These are phyloP conservation scores for Suhomyces bolitotheri DNA, from an alignment of 1,139 yeast species.

Conservation along the genomic window DNA sequence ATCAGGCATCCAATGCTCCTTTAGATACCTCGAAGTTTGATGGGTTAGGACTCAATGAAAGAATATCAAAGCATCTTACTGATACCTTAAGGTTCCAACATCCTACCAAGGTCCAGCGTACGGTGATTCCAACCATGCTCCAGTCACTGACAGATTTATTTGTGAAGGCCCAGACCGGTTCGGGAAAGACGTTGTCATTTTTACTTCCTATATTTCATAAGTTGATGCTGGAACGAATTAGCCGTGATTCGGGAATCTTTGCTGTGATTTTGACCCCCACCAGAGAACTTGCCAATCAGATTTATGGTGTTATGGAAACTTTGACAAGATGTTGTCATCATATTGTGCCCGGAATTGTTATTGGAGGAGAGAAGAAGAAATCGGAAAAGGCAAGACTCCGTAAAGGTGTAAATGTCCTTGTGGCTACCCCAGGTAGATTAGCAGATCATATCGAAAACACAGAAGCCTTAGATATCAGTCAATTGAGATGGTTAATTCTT, in stretches of 20 bases:
- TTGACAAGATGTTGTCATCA: constrained; percentile 73
- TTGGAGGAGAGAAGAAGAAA: constrained; percentile 94
- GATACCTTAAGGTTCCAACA: constrained; percentile 58
- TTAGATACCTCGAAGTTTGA: constrained; percentile 68
- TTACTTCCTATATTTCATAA: constrained; percentile 77
- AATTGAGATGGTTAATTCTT: constrained; percentile 77
- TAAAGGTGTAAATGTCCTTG: constrained; percentile 84
- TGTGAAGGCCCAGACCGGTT: constrained; percentile 93
- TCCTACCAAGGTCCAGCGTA: constrained; percentile 86
- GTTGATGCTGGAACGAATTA: constrained; percentile 56
- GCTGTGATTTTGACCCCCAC: constrained; percentile 91
- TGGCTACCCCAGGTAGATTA: constrained; percentile 90
- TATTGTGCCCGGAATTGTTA: constrained; percentile 88
- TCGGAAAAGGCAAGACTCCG: constrained; percentile 88
- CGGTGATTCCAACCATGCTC: constrained; percentile 73
- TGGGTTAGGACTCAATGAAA: constrained; percentile 66
- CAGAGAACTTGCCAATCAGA: constrained; percentile 91
- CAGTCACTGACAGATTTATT: constrained; percentile 64
- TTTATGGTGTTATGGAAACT: constrained; percentile 74
- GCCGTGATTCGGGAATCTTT: constrained; percentile 80
- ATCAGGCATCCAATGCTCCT: constrained; percentile 83
- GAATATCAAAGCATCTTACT: constrained; percentile 54
- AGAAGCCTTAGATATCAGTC: constrained; percentile 60
- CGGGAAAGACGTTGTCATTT: constrained; percentile 90
- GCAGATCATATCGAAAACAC: constrained; percentile 94